These are phyloP conservation scores for Phytophthora multivora DNA, from an alignment of 352 stramenopile genomes.

Conservation along the genomic window DNA sequence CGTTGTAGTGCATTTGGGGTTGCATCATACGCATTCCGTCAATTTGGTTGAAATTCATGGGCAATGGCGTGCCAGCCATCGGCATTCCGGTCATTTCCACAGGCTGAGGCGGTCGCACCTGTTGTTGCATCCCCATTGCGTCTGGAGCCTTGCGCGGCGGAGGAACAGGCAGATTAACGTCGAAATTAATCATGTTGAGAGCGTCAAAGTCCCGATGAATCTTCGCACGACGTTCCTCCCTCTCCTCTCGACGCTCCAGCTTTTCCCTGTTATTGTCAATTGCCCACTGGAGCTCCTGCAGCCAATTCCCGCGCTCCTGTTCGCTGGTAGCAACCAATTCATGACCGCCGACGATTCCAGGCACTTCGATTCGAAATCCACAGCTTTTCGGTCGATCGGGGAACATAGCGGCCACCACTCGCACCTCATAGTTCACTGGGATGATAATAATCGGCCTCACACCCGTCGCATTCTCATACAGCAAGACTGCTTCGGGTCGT, in stretches of 20 bases:
- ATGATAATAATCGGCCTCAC: constrained; percentile 78
- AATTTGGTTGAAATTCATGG: constrained; percentile 19
- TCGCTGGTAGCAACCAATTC: constrained; percentile 63
- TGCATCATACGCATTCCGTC: constrained; percentile 27
- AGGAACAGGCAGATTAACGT: constrained; percentile 35
- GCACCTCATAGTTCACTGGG: constrained; percentile 67
- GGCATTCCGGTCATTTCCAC: constrained; percentile 10
- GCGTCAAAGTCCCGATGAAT: constrained; percentile 69
- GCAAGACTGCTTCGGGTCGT: constrained; percentile 67
- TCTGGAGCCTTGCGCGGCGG: constrained; percentile 4
- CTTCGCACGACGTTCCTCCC: constrained; percentile 52
- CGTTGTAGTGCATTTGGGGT: constrained; percentile 11
- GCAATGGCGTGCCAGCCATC: constrained; percentile 13
- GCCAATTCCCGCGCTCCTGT: constrained; percentile 77
- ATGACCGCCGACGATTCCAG: constrained; percentile 62
- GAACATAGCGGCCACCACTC: constrained; percentile 50
- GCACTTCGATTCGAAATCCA: constrained; percentile 69
- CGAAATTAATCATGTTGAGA: constrained; percentile 85
- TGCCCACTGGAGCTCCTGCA: constrained; percentile 76
- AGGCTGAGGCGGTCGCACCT: constrained; percentile 46
- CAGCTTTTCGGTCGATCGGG: constrained; percentile 52
- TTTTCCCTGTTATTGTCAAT: constrained; percentile 56
- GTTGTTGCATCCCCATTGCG: constrained; percentile 18
- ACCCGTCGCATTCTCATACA: constrained; percentile 66
- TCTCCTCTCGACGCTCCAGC: constrained; percentile 38